Evolutionary conservation across 2,329 filamentous ascomycete genomes (phyloP).

Genomic region (Arachnopeziza araneosa): DNA sequence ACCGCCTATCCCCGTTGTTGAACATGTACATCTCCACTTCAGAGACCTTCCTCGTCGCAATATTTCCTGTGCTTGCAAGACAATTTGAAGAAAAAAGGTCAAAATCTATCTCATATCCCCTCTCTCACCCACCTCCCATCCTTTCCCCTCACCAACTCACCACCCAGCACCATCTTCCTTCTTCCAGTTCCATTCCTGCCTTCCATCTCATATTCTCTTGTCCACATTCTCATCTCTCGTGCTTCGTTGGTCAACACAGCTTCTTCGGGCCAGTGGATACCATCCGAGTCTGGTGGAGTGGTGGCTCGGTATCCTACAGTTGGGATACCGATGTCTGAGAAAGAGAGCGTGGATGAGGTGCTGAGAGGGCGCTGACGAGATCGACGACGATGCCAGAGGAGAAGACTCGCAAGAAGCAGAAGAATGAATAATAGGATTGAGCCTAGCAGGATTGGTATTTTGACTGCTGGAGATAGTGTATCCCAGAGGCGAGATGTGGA

Average conservation of each 20-base stretch:
- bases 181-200: background rate
- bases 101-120: background rate
- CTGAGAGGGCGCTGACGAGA: background rate
- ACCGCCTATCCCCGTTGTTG: too few relatives aligned
- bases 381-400: background rate
- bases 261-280: slow-evolving; percentile 3
- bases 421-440: background rate
- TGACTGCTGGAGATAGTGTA: background rate
- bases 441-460: background rate
- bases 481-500: background rate
- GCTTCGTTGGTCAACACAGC: slow-evolving; percentile 2
- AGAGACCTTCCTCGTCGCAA: too few relatives aligned
- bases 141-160: background rate
- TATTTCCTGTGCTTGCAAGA: too few relatives aligned
- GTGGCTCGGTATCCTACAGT: background rate
- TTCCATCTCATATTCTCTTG: slow-evolving; percentile 1
- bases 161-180: background rate
- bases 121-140: background rate
- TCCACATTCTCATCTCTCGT: slow-evolving; percentile 3
- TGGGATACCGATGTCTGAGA: background rate
- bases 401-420: background rate
- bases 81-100: too few relatives aligned
- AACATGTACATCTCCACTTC: too few relatives aligned
- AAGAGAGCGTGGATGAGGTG: background rate
- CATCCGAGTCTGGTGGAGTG: background rate